A percentile compares a stretch with the other conserved stretches of the same genome.
Evolutionary conservation across 2,329 filamentous ascomycete species (phyloP).

Genomic region (Boeremia lycopersici): DNA sequence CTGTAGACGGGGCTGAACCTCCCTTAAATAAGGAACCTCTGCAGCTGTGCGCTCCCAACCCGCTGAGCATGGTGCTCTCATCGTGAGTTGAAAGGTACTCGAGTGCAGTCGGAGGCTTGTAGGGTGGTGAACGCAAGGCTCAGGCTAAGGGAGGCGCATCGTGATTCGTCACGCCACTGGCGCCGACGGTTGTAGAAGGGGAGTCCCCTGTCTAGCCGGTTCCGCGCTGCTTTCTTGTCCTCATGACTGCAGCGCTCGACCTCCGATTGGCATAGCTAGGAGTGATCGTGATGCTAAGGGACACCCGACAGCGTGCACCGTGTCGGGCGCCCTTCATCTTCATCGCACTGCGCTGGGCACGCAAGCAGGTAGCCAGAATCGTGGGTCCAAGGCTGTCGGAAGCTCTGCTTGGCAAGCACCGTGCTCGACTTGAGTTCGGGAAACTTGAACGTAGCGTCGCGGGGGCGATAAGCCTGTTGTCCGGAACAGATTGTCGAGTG

Average conservation of each 20-base stretch:
- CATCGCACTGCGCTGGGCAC: no score
- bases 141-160: not conserved
- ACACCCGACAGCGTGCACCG: not conserved
- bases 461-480: no score
- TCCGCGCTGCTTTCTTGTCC: not conserved
- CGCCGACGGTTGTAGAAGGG: no score
- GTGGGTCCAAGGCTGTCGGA: no score
- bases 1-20: not conserved
- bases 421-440: no score
- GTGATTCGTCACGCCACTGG: not conserved
- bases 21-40: conserved; percentile 1
- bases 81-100: conserved; percentile 5
- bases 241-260: not conserved
- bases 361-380: no score
- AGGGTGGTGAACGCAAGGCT: conserved; percentile 1
- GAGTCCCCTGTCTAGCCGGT: not conserved
- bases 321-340: no score
- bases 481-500: no score
- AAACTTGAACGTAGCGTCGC: no score
- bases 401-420: no score
- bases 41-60: not conserved
- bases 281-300: not conserved
- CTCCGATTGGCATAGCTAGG: not conserved
- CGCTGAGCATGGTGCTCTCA: conserved; percentile 6
- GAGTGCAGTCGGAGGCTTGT: not conserved